These are phyloP conservation scores for Tuber microsphaerosporum DNA, from an alignment of 495 filamentous ascomycete genomes.

Conservation along the genomic window DNA sequence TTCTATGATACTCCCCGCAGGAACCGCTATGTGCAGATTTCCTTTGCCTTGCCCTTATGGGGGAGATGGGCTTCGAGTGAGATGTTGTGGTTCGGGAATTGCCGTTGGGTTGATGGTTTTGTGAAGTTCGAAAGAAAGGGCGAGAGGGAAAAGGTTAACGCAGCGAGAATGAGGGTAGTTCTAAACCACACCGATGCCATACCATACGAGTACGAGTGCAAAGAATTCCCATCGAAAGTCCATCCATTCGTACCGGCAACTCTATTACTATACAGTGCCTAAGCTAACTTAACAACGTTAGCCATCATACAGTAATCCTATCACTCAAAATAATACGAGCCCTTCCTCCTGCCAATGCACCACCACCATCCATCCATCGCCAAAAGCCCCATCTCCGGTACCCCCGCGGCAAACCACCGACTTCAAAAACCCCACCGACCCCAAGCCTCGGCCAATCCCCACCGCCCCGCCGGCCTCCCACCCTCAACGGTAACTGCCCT, in stretches of 20 bases:
- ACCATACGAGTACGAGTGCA: background rate
- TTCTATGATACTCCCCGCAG: background rate
- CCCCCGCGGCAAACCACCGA: background rate
- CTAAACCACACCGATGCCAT: background rate
- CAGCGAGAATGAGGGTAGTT: background rate
- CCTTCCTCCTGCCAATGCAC: too few relatives aligned
- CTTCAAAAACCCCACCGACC: background rate
- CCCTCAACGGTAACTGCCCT: background rate
- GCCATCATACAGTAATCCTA: background rate
- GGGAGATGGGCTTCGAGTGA: background rate
- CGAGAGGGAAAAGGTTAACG: background rate
- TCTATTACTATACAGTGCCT: background rate
- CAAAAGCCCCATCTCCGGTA: background rate
- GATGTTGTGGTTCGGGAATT: background rate
- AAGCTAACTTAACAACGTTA: background rate
- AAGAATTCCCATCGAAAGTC: background rate
- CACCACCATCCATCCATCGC: too few relatives aligned
- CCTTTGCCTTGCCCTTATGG: background rate
- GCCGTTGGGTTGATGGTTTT: background rate
- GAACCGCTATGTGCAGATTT: constrained; percentile 3
- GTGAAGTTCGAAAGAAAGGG: background rate
- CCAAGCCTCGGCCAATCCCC: background rate
- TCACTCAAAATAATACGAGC: background rate
- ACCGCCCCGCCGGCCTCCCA: constrained; percentile 2
- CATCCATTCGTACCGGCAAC: background rate